Evolutionary conservation across 2,329 filamentous ascomycete species (phyloP).

Genomic region (Trichoderma guizhouense): DNA sequence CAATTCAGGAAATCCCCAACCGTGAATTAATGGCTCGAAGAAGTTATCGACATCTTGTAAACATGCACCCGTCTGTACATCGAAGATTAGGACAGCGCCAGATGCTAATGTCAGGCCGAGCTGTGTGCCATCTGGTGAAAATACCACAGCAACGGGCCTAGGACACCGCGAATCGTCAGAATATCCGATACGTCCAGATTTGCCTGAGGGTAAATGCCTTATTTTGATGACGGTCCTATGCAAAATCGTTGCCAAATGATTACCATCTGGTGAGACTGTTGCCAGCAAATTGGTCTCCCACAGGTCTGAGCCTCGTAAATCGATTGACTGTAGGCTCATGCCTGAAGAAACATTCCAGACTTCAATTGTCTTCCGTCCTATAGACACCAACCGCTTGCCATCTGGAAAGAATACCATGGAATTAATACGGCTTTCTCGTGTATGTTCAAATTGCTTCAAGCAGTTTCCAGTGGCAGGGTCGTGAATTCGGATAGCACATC

Average conservation of each 20-base stretch:
- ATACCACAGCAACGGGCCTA: not conserved
- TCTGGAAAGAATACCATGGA: not conserved
- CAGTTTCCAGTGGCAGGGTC: not conserved
- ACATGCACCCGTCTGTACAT: not conserved
- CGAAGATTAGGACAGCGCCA: not conserved
- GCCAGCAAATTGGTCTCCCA: too few relatives aligned
- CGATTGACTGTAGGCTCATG: not conserved
- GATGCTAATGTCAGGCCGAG: not conserved
- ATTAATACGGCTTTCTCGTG: fast-evolving
- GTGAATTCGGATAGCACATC: not conserved
- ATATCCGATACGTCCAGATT: too few relatives aligned
- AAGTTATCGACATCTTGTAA: not conserved
- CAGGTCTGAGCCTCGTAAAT: fast-evolving
- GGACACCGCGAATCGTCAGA: fast-evolving
- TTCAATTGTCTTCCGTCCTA: fast-evolving
- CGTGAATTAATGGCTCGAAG: not conserved
- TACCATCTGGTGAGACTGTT: not conserved
- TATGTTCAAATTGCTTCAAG: not conserved
- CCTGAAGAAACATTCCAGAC: not conserved
- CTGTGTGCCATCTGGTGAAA: not conserved
- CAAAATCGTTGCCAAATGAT: not conserved
- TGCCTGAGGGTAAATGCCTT: not conserved
- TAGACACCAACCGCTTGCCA: not conserved
- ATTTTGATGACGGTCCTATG: not conserved
- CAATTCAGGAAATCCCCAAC: fast-evolving